Conservation (phyloP, 371 early-diverging fungal species). For the Syncephalastrum contaminatum region DNA sequence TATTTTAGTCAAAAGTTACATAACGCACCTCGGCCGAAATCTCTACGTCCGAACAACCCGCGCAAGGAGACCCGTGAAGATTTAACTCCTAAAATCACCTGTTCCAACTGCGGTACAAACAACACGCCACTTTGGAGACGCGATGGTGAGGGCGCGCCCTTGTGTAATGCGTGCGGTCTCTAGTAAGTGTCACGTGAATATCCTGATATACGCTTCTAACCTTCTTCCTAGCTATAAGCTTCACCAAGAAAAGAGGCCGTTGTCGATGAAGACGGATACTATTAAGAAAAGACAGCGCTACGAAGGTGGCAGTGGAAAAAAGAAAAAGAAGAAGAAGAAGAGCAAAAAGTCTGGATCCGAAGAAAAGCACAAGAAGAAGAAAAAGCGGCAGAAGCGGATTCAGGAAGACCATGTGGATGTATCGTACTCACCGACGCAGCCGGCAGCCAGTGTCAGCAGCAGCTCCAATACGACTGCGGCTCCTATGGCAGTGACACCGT, state of each 20-base stretch:
- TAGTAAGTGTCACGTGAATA: conserved; percentile 58
- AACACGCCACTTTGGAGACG: conserved; percentile 97
- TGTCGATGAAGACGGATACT: conserved; percentile 77
- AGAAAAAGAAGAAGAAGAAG: conserved; percentile 14
- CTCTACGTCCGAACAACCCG: conserved; percentile 17
- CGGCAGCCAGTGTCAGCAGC: background rate
- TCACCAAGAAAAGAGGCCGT: conserved; percentile 81
- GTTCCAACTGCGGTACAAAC: conserved; percentile 87
- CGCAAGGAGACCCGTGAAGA: conserved; percentile 23
- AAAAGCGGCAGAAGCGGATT: conserved; percentile 7
- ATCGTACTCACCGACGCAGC: no score
- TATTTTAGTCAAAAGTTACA: conserved; percentile 61
- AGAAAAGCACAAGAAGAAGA: conserved; percentile 9
- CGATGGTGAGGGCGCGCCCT: conserved; percentile 71
- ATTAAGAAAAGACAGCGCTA: conserved; percentile 82
- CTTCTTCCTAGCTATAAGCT: conserved; percentile 55
- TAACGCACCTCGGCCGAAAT: conserved; percentile 57
- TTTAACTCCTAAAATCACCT: conserved; percentile 44
- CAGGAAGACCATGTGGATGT: background rate
- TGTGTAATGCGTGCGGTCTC: conserved; percentile 98
- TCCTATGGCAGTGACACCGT: no score
- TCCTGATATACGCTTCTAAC: conserved; percentile 3
- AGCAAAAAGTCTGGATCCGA: conserved; percentile 6
- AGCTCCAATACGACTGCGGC: background rate
- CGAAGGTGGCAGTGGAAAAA: conserved; percentile 43